These are phyloP conservation scores for Citrullus colocynthis DNA, from an alignment of 306 rosid species.

Conservation along the genomic window DNA sequence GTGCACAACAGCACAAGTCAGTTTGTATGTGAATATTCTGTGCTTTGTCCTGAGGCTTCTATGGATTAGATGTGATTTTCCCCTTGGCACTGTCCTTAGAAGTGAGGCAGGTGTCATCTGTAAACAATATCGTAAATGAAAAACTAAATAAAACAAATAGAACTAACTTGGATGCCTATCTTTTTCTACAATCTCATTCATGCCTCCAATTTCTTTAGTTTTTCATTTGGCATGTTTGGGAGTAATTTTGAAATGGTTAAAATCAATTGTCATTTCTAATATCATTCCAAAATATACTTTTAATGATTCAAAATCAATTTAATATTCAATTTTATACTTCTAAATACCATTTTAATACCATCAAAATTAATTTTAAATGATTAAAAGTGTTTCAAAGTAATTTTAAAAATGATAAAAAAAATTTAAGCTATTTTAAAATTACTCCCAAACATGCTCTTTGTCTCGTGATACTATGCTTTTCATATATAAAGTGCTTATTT, in stretches of 20 bases:
- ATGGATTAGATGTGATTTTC: background rate
- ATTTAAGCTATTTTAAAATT: too few species aligned
- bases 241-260: too few species aligned
- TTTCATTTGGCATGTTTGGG: background rate
- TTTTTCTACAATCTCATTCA: background rate
- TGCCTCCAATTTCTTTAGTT: background rate
- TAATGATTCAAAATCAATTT: too few species aligned
- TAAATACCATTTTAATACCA: too few species aligned
- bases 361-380: too few species aligned
- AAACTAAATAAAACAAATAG: background rate
- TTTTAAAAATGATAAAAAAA: too few species aligned
- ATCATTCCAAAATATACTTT: too few species aligned
- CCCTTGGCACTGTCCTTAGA: background rate
- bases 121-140: background rate
- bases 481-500: background rate
- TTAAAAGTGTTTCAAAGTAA: too few species aligned
- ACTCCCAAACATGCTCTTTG: too few species aligned
- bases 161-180: background rate
- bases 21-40: background rate
- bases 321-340: too few species aligned
- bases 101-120: background rate
- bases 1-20: background rate
- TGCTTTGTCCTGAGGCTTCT: background rate
- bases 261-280: too few species aligned
- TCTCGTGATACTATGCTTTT: background rate